phyloP scores from a whole-genome alignment of 2,329 filamentous ascomycete genomes.

The Pseudovirgaria hyperparasitica region DNA sequence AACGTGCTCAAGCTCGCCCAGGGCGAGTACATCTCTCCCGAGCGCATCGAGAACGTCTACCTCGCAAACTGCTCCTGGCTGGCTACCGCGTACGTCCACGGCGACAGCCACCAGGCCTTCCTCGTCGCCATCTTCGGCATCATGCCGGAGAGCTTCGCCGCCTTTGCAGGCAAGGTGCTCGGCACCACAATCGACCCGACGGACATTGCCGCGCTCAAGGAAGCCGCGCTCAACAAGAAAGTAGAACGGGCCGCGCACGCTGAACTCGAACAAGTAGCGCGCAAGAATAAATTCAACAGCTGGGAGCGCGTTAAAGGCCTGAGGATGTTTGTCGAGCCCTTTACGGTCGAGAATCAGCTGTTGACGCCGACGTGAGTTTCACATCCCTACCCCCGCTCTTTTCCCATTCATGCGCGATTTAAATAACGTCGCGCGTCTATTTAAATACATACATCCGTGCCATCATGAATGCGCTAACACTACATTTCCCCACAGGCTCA shows the following conservation, averaged over 20 bases:
- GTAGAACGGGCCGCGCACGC: conserved; percentile 64
- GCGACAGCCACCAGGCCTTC: conserved; percentile 68
- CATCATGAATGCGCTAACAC: too few relatives aligned
- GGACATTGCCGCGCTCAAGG: conserved; percentile 55
- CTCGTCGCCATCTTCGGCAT: conserved; percentile 83
- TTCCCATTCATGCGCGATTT: not conserved
- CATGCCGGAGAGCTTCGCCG: conserved; percentile 70
- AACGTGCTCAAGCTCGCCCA: conserved; percentile 98
- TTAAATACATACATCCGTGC: too few relatives aligned
- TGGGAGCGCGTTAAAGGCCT: conserved; percentile 73
- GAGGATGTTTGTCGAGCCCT: conserved; percentile 72
- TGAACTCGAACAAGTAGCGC: conserved; percentile 65
- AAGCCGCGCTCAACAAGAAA: conserved; percentile 53
- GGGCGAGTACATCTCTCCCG: conserved; percentile 95
- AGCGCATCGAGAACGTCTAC: conserved; percentile 93
- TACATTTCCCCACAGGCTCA: conserved; percentile 38
- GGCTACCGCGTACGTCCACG: conserved; percentile 77
- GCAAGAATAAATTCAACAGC: conserved; percentile 78
- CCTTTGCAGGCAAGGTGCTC: conserved; percentile 66
- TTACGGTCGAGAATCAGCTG: conserved; percentile 84
- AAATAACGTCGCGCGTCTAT: conserved; percentile 2
- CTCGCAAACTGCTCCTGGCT: conserved; percentile 69
- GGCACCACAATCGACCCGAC: conserved; percentile 50
- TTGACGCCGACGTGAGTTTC: conserved; percentile 70
- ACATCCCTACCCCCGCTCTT: not conserved